Base-by-base conservation (phyloP, 192 early-diverging fungal genomes). In the Phycomyces blakesleeanus region DNA sequence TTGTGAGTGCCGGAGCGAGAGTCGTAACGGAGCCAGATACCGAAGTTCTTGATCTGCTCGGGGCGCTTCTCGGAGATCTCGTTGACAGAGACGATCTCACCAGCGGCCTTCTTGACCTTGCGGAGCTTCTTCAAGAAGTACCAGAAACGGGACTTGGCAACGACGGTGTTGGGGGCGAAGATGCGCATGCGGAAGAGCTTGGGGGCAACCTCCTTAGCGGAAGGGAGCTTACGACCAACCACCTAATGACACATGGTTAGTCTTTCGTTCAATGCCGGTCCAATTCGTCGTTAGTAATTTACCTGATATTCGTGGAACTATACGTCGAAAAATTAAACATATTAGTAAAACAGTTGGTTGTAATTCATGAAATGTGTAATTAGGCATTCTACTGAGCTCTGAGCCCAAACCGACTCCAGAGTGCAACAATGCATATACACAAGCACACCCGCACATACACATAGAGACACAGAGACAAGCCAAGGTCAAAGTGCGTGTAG, bases 1-100 rank as follows among this genome's bases (percentile, higher is more conserved):
- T 98, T 99, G 94, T 99, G 97, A 66, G 96, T 99, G 69, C 97
- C 97, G 47, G 94, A 96, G 78, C 97, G 93, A 68, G 97, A 99
- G 83, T 99, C 90, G 89, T 99, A 99, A 76, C 97, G 94, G 71
- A 99, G 86, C 93, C 93, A 99, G 87, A 99, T 93, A 75, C 97
- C 97, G 74, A 86, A 99, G 92, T 94, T 99, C 88, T 98, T 99
- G 75, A 94, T 89, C 69, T 81, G 78, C 51, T 85, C 75, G 59
- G 94, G 94, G 76, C 90, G 88, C 80, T 95, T 89, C 86, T 98
- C 97, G 79, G 87, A 91, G 86, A 94, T 93, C 88, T 91, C 82
- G 90, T 97, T 98, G 78, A 99, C 85, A 39, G 92, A 86, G 61
- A 98, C 96, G 65, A 99, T 95, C 87, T 99, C 94, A 73, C 97